Base-by-base conservation (phyloP, 2,329 filamentous ascomycete species). In the Dactylellina haptotyla region DNA sequence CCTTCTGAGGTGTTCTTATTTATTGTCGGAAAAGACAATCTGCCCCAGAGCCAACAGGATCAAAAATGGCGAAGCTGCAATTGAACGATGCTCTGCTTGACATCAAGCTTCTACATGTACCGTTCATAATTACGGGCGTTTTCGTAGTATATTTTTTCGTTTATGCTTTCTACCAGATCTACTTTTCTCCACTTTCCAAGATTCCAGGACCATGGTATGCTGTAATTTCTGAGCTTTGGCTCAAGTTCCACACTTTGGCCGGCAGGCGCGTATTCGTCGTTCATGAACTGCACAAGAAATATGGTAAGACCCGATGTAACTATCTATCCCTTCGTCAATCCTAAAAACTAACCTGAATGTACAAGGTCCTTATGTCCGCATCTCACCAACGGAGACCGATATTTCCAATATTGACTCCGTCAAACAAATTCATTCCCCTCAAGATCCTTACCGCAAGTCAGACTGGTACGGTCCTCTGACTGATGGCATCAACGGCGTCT, bases 171-270 rank as follows among this genome's bases (percentile, higher is more conserved):
- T 58, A 66, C 32, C 26, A 66, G 23, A 41, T 67, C 30, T 67
- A 59, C 18, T 54, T 67, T n/a, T 67, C 63, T 4, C 63, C 63
- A 16, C 54, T 67, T 25, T 28, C 63, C 6, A 46, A 59, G 10
- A 16, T 67, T 12, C 63, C 54, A 8, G 63, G 28, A 26, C 53
- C 63, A 12, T 67, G 54, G 63, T 59, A 67, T 46, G 28, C 54
- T 2, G 45, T 32, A 9, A 43, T 67, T 12, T 61, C 63, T 10
- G n/a, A 32, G 5, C 3, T 51, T 4, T 67, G 63, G 63, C 10
- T 59, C 5, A 45, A 45, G 26, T 16, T 25, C 9, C 23, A 54
- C 14, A 32, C 20, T 32, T 18, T 59, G 37, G 34, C 32, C 8
- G 54, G 51, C 26, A 45, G 26, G 53, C 41, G 46, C 3, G 34